Conservation (phyloP, 2,329 filamentous ascomycete species). For the Blastomyces emzantsi region DNA sequence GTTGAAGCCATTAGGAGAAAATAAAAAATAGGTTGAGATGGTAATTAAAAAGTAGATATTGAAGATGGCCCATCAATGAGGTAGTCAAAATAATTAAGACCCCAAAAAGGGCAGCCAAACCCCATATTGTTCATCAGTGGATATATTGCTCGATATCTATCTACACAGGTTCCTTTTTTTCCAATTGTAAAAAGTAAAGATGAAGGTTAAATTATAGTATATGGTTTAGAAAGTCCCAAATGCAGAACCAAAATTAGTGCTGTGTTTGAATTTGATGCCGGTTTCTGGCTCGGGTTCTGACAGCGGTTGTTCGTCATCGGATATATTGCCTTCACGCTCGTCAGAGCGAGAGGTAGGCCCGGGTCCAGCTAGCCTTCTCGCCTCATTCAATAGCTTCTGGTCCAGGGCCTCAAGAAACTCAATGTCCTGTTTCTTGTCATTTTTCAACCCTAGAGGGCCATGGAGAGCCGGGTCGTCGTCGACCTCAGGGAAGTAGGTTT, state of each 20-base stretch:
- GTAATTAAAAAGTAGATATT: not conserved
- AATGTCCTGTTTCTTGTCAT: constrained; percentile 33
- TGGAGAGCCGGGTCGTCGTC: constrained; percentile 37
- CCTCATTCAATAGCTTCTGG: constrained; percentile 36
- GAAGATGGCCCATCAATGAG: not conserved
- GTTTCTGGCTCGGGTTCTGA: constrained; percentile 30
- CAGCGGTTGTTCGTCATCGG: constrained; percentile 22
- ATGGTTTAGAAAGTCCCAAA: constrained; percentile 27
- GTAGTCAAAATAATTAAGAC: not conserved
- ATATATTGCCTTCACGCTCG: constrained; percentile 15
- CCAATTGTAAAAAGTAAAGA: not conserved
- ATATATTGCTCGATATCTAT: not conserved
- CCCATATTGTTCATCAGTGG: not conserved
- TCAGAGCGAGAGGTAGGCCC: constrained; percentile 16
- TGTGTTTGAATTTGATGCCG: constrained; percentile 38
- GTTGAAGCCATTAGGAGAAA: not conserved
- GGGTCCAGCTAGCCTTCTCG: constrained; percentile 25
- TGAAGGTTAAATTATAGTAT: not conserved
- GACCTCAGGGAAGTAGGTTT: constrained; percentile 35
- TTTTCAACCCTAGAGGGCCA: constrained; percentile 36
- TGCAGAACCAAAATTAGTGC: constrained; percentile 41
- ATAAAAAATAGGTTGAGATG: not conserved
- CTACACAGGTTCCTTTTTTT: not conserved
- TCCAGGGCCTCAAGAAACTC: constrained; percentile 37
- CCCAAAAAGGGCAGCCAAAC: not conserved